Evolutionary conservation across 371 early-diverging fungal species (phyloP), one percentile per base, ranked within the genome.

Genomic region (Modicella reniformis): DNA sequence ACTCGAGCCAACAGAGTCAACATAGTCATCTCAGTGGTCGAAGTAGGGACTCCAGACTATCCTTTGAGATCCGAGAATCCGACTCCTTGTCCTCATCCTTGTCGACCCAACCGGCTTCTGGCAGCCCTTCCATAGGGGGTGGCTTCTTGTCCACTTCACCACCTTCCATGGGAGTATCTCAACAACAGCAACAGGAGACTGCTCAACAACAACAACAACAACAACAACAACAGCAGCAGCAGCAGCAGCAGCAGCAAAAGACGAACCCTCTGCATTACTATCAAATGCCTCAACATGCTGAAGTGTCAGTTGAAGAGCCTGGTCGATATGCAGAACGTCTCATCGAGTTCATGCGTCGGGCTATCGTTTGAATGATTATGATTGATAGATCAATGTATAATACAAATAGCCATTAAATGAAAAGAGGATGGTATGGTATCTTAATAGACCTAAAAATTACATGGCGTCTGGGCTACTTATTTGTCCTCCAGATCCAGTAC

Each of bases 261-360:
- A 13, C 41, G 3, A 49, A 50, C 25, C 67, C 37, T 17, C 21
- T 37, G 37, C 37, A 37, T 1, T 62, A 50, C 17, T 66, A 59
- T 30, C 74, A 56, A 17, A 49, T 48, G 17, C 55, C 70, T 0
- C 70, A 75, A 37, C 62, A 70, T 37, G 70, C 59, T 1, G 88
- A 88, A 59, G 74, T 81, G 21, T 85, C 85, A 19, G 88, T 88
- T 0, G 88, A 88, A 67, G 88, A 87, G 62, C 88, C 88, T 15
- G 85, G 82, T n/a, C 75, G 88, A 21, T 88, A 87, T 65, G 84
- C 87, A 0, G 81, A 83, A 57, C 67, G 88, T 13, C 64, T 88
- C 41, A 34, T 87, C 34, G 83, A 81, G 37, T 88, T 80, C 58
- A 76, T 88, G 61, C 68, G 74, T 5, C 80, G 83, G 0, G 70